phyloP scores from a whole-genome alignment of 164 flowering plant genomes.

The Umbilicus rupestris region DNA sequence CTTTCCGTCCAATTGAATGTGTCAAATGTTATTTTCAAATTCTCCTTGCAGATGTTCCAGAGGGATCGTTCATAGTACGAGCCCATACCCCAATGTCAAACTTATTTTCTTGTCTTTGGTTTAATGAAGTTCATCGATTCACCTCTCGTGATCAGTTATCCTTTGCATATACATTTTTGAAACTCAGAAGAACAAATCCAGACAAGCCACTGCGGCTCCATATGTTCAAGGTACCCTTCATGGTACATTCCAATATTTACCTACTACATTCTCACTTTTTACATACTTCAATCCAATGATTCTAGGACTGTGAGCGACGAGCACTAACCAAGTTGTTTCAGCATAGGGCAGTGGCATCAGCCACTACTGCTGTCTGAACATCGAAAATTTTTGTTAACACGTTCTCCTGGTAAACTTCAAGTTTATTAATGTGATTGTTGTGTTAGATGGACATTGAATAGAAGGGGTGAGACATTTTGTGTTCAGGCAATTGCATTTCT shows the following conservation, averaged over 20 bases:
- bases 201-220: conserved; percentile 52
- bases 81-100: conserved; percentile 96
- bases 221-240: conserved; percentile 73
- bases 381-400: neutral
- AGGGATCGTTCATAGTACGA: conserved; percentile 87
- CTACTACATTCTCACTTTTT: neutral
- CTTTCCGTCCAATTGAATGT: neutral
- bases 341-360: conserved; percentile 34
- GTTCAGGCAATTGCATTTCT: too few relatives aligned
- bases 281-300: neutral
- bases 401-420: neutral
- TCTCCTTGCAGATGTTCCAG: conserved; percentile 74
- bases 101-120: conserved; percentile 95
- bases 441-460: too few relatives aligned
- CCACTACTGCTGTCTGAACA: conserved; percentile 20
- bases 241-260: neutral
- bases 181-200: conserved; percentile 71
- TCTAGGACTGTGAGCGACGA: conserved; percentile 94
- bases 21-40: neutral
- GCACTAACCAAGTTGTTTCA: conserved; percentile 62
- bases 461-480: neutral
- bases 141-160: conserved; percentile 96
- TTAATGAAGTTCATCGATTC: conserved; percentile 91
- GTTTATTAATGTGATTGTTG: neutral
- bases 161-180: conserved; percentile 86